These are phyloP conservation scores for Prunella vulgaris DNA, from an alignment of 257 asterid species.

Conservation along the genomic window DNA sequence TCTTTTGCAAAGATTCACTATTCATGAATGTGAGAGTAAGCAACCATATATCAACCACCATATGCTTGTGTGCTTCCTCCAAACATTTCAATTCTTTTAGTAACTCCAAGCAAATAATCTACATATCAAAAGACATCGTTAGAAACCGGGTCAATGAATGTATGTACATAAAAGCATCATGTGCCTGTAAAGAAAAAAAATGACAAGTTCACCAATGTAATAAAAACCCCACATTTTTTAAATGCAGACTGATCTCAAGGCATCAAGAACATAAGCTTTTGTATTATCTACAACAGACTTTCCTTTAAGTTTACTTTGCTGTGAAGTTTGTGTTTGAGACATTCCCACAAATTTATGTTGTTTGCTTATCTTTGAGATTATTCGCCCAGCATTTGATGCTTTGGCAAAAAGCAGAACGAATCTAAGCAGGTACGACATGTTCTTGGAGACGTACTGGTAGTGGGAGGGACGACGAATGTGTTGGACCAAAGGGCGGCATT, in stretches of 20 bases:
- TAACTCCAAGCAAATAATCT: conserved; percentile 75
- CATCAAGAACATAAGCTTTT: conserved; percentile 66
- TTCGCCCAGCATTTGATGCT: conserved; percentile 62
- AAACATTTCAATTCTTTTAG: conserved; percentile 69
- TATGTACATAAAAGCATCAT: neutral
- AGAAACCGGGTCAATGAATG: conserved; percentile 13
- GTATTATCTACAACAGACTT: conserved; percentile 46
- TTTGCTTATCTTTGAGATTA: conserved; percentile 66
- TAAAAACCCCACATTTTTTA: conserved; percentile 57
- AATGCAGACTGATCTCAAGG: conserved; percentile 74
- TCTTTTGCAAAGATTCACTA: conserved; percentile 61
- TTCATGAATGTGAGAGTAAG: conserved; percentile 56
- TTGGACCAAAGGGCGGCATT: too few species aligned
- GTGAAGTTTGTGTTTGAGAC: conserved; percentile 34
- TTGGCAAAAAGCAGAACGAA: conserved; percentile 68
- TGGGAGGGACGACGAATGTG: too few species aligned
- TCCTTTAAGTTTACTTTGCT: conserved; percentile 61
- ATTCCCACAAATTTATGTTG: conserved; percentile 61
- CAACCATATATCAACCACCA: conserved; percentile 80
- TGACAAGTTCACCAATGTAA: conserved; percentile 11
- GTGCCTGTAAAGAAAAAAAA: neutral
- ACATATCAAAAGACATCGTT: conserved; percentile 12
- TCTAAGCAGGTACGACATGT: conserved; percentile 78
- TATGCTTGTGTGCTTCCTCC: conserved; percentile 63
- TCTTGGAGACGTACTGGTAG: too few species aligned